These are phyloP conservation scores for Colletotrichum sp. DNA, from an alignment of 2,329 filamentous ascomycete species.

Conservation along the genomic window DNA sequence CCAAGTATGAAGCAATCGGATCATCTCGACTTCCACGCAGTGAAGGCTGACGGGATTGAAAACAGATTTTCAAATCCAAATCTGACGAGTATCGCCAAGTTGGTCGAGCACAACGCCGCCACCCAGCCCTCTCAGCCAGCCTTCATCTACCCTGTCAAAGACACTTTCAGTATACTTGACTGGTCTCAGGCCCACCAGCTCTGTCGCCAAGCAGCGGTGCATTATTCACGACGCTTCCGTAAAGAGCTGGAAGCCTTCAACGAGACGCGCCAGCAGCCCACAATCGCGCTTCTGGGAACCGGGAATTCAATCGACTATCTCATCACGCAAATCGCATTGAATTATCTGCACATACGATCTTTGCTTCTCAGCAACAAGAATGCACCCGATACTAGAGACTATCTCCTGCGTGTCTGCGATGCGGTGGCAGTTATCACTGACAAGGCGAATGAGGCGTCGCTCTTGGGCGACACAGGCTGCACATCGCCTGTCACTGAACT, in stretches of 20 bases:
- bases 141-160: background rate
- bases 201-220: background rate
- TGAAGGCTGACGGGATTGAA: background rate
- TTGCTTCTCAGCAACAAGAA: constrained; percentile 15
- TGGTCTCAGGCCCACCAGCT: background rate
- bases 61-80: background rate
- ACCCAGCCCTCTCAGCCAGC: background rate
- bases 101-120: background rate
- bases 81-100: background rate
- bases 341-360: background rate
- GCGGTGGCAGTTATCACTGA: background rate
- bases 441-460: background rate
- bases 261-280: background rate
- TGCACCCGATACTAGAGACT: background rate
- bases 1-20: background rate
- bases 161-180: background rate
- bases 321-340: background rate
- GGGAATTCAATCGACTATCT: constrained; percentile 1
- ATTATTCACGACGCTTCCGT: background rate
- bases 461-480: background rate
- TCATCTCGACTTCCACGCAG: background rate
- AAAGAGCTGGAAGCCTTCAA: background rate
- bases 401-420: background rate
- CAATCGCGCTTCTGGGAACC: background rate
- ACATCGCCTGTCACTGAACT: background rate